Conservation (phyloP, 352 stramenopile genomes). For the Lagenidium sp. region DNA sequence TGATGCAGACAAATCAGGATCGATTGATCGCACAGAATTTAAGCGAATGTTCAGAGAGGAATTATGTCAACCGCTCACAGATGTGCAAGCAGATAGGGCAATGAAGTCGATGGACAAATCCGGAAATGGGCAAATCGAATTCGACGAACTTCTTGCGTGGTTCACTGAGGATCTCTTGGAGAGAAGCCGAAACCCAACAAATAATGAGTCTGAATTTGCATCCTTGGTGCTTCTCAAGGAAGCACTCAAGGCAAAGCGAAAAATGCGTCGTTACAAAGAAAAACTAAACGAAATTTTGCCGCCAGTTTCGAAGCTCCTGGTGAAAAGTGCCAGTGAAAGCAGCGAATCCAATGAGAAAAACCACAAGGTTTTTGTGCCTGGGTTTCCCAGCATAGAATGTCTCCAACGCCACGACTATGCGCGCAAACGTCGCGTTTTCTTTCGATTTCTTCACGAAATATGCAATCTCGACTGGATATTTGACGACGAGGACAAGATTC, state of each 20-base stretch:
- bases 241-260: constrained; percentile 23
- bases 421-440: constrained; percentile 31
- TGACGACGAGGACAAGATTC: constrained; percentile 32
- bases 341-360: constrained; percentile 5
- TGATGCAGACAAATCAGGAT: constrained; percentile 26
- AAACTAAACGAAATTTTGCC: constrained; percentile 22
- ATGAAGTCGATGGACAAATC: constrained; percentile 33
- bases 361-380: constrained; percentile 20
- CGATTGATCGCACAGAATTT: constrained; percentile 26
- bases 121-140: constrained; percentile 28
- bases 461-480: constrained; percentile 34
- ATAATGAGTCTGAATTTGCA: not conserved
- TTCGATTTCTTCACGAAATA: constrained; percentile 38
- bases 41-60: constrained; percentile 37
- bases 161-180: constrained; percentile 24
- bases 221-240: constrained; percentile 25
- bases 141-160: constrained; percentile 31
- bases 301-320: not conserved
- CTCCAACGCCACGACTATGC: constrained; percentile 24
- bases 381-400: constrained; percentile 21
- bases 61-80: constrained; percentile 26
- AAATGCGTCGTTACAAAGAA: constrained; percentile 35
- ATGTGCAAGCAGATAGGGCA: constrained; percentile 20
- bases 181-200: constrained; percentile 3
- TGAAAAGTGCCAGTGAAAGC: too few relatives aligned